Base-by-base conservation (phyloP, 1,284 basidiomycete species). In the Sutorius eximius region DNA sequence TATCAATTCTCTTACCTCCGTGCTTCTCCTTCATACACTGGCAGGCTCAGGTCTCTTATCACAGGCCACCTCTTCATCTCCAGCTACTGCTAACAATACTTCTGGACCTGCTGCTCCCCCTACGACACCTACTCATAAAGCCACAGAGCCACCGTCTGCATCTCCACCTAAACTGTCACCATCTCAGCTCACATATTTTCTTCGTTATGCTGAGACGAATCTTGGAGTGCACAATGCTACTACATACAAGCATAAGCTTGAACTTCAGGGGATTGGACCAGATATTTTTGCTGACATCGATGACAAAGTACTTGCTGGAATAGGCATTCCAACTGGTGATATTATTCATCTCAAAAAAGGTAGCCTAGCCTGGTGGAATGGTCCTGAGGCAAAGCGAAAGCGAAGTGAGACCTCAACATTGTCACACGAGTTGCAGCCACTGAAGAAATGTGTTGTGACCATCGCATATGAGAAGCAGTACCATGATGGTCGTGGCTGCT, bases 261-360 rank as follows among this genome's bases (percentile, higher is more conserved):
- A 18, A 1, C 3, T 37, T 1, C 41, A 55, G 16, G 41, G 43
- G 9, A 59, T 58, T 27, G 57, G 63, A 1, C 59, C 47, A 9
- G 55, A 65, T 33, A 56, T 65, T 9, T 48, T 65, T 10, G 4
- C 34, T 0, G 24, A 55, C 0, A 29, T 59, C 0, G n/a, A 45
- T 18, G 38, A 61, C 11, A 38, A 57, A 7, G n/a, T 13, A 0
- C 29, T 63, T 11, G 0, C 9, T 0, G 30, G 11, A 1, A 27
- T 55, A 9, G 51, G 54, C 0, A 44, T 65, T 5, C 20, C 32
- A 12, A 15, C 15, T 0, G 57, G 58, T 8, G 56, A 65, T 32
- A 53, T 58, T 0, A 48, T 63, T n/a, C 32, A 8, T 12, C 36
- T 65, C 27, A 65, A 62, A 18, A 53, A 53, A 4, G 58, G 45